Evolutionary conservation across 2,329 filamentous ascomycete species (phyloP), one percentile per base, ranked within the genome.

Genomic region (Plenodomus biglobosus): DNA sequence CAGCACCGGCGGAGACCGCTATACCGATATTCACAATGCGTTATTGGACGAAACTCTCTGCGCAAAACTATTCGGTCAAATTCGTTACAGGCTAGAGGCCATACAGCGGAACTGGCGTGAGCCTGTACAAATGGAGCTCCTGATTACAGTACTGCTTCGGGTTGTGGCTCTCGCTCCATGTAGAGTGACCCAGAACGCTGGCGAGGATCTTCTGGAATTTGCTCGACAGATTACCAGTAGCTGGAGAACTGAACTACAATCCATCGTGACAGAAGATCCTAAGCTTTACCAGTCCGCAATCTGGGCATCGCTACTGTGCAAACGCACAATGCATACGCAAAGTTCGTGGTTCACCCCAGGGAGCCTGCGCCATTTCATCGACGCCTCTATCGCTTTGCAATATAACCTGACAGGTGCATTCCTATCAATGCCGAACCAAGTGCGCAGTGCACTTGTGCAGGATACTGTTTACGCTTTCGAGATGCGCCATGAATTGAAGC

Each of bases 41-140:
- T 80, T 87, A 32, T 52, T 50, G 1, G 78, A 86, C n/a, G 2
- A 51, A 0, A 7, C 38, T 0, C 86, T 87, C 50, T 82, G 81
- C 34, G 11, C 52, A 0, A 71, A 67, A 5, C 64, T 88, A 0
- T 38, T 78, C 0, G 65, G 77, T 0, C 76, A 82, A 30, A 59
- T 88, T 0, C 55, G 71, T 1, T 49, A 64, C n/a, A 75, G 76
- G 1, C 47, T 87, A 0, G 59, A 70, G 0, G 59, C 64, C 0
- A 78, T 88, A 7, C 60, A 65, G 0, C 64, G 71, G 0, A 87
- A 83, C 38, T 86, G 83, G 80, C 75, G 83, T 0, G 85, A 88
- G 51, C 72, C 69, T 0, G 66, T 80, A 42, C 75, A 76, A 13
- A 86, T 88, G 82, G 78, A 82, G 3, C 73, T 78, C 0, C 44